phyloP scores from a whole-genome alignment of 1,139 yeast species.

The Diutina ranongensis region DNA sequence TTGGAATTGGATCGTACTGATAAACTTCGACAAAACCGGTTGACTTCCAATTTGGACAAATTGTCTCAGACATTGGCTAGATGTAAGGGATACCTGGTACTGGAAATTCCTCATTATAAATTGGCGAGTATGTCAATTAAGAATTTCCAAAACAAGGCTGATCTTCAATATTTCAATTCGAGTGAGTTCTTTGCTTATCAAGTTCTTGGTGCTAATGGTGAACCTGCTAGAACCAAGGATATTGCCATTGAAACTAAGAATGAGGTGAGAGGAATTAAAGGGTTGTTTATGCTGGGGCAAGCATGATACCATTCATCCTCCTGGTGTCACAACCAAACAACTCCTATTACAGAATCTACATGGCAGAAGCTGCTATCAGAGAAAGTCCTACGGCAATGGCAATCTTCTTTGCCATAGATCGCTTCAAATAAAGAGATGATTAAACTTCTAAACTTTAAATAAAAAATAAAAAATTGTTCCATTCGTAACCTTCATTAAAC shows the following conservation, averaged over 20 bases:
- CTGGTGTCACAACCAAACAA: too few species aligned
- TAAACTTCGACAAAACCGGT: constrained; percentile 15
- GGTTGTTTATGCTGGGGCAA: constrained; percentile 35
- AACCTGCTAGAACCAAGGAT: constrained; percentile 14
- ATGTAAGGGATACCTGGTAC: constrained; percentile 20
- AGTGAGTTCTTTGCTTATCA: constrained; percentile 17
- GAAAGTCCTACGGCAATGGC: too few species aligned
- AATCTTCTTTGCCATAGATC: too few species aligned
- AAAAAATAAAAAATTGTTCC: too few species aligned
- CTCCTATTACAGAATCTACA: too few species aligned
- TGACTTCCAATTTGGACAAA: constrained; percentile 16
- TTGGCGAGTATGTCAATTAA: constrained; percentile 20
- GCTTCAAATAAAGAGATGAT: too few species aligned
- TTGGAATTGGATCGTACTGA: constrained; percentile 13
- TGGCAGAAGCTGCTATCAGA: too few species aligned
- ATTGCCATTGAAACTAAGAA: constrained; percentile 26
- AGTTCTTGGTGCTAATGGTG: constrained; percentile 5
- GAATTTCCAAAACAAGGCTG: constrained; percentile 27
- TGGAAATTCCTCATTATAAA: constrained; percentile 26
- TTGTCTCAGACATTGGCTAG: constrained; percentile 16
- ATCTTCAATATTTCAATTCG: constrained; percentile 23
- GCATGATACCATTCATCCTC: constrained; percentile 13
- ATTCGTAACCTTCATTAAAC: neutral
- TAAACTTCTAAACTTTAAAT: too few species aligned
- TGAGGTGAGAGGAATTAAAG: constrained; percentile 33